Evolutionary conservation across 2,329 filamentous ascomycete genomes (phyloP).

Genomic region (Pyricularia sp.): DNA sequence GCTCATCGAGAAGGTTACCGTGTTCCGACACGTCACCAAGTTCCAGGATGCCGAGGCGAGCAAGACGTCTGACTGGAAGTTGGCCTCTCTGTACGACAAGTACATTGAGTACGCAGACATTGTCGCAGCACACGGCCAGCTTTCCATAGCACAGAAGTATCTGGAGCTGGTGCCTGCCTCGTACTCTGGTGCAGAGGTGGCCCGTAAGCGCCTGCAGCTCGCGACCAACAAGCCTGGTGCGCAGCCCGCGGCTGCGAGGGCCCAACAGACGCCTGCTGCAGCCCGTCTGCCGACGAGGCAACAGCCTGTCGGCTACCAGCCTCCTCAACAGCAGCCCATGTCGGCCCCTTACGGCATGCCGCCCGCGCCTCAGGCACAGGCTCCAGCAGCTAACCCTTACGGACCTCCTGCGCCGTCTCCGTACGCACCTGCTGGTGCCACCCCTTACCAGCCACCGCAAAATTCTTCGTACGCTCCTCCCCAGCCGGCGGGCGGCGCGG

Average conservation of each 20-base stretch:
- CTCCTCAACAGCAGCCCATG: conserved; percentile 23
- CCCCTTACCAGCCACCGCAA: conserved; percentile 14
- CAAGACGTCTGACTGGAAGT: conserved; percentile 76
- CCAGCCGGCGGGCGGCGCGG: conserved; percentile 10
- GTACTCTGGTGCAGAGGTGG: conserved; percentile 81
- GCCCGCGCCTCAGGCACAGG: conserved; percentile 15
- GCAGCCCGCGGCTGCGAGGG: conserved; percentile 22
- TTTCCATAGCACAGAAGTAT: conserved; percentile 83
- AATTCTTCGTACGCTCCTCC: conserved; percentile 27
- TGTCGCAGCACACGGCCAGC: conserved; percentile 78
- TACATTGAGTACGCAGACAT: conserved; percentile 97
- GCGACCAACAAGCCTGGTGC: conserved; percentile 55
- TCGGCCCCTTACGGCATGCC: conserved; percentile 20
- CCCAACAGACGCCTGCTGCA: conserved; percentile 17
- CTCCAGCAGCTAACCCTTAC: conserved; percentile 36
- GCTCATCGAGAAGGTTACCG: conserved; percentile 96
- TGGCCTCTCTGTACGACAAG: conserved; percentile 80
- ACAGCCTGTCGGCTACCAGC: conserved; percentile 38
- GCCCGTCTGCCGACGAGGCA: conserved; percentile 26
- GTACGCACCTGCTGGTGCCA: conserved; percentile 23
- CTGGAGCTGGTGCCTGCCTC: conserved; percentile 74
- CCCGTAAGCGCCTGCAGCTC: conserved; percentile 74
- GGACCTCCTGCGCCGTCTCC: conserved; percentile 23
- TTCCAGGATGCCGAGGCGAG: conserved; percentile 72
- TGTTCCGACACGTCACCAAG: conserved; percentile 90